Evolutionary conservation across 495 filamentous ascomycete genomes (phyloP).

Genomic region (Penicillium mononematosum): DNA sequence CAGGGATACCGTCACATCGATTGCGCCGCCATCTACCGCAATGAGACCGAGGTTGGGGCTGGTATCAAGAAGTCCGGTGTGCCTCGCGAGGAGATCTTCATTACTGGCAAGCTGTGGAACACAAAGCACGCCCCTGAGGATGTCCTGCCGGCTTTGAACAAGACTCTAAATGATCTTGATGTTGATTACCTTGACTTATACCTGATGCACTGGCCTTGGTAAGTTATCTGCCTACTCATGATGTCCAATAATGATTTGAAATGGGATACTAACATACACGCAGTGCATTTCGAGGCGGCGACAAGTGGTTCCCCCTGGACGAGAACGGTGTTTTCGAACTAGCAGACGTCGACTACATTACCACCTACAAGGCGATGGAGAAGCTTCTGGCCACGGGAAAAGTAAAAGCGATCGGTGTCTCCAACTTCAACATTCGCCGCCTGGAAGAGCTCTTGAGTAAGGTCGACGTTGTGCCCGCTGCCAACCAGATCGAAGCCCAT

Average conservation of each 20-base stretch:
- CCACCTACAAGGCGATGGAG: conserved; percentile 65
- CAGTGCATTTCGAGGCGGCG: conserved; percentile 28
- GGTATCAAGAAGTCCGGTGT: conserved; percentile 59
- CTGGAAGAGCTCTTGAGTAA: conserved; percentile 42
- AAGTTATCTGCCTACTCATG: background rate
- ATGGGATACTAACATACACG: background rate
- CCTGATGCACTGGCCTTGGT: conserved; percentile 68
- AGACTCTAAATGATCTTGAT: conserved; percentile 56
- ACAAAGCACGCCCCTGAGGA: conserved; percentile 32
- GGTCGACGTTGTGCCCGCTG: conserved; percentile 46
- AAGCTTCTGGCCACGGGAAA: conserved; percentile 56
- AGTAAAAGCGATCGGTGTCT: conserved; percentile 58
- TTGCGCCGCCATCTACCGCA: conserved; percentile 67
- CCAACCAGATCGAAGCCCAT: conserved; percentile 62
- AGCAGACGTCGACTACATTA: conserved; percentile 49
- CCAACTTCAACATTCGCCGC: conserved; percentile 52
- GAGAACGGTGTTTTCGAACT: conserved; percentile 31
- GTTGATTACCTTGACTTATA: conserved; percentile 71
- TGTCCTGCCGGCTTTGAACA: conserved; percentile 48
- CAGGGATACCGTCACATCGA: conserved; percentile 70
- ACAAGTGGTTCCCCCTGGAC: conserved; percentile 47
- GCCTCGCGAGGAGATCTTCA: conserved; percentile 64
- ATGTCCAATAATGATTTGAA: background rate
- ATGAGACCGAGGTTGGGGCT: conserved; percentile 63
- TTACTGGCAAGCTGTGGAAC: conserved; percentile 68